Evolutionary conservation across 225 moss, liverwort and hornwort genomes (phyloP).

Genomic region (Ulota crispa): DNA sequence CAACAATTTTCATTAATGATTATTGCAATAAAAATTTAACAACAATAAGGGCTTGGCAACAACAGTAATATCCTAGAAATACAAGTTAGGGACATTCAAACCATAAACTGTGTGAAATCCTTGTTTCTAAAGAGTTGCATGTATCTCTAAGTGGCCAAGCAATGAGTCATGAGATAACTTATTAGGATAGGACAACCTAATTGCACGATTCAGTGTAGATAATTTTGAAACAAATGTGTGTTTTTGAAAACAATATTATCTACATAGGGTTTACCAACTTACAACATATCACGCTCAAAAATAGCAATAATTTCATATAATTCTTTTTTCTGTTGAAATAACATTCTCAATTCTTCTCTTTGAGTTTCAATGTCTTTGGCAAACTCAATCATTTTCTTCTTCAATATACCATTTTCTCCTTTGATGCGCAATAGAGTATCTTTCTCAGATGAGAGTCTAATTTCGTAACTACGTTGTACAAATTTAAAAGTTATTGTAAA

Average conservation of each 20-base stretch:
- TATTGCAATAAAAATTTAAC: no score
- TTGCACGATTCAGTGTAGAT: no score
- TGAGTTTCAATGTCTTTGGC: conserved; percentile 80
- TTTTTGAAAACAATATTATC: no score
- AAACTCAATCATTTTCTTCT: conserved; percentile 73
- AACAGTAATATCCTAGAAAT: no score
- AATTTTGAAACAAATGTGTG: not conserved
- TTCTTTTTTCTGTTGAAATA: conserved; percentile 89
- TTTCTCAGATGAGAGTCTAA: conserved; percentile 58
- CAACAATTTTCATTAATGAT: no score
- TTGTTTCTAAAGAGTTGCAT: no score
- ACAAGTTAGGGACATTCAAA: no score
- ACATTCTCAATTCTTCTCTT: conserved; percentile 62
- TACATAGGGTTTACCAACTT: not conserved
- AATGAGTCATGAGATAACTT: no score
- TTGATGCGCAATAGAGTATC: conserved; percentile 64
- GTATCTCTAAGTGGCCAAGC: no score
- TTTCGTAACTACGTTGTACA: conserved; percentile 53
- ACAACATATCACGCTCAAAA: conserved; percentile 78
- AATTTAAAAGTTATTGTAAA: not conserved
- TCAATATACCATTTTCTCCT: conserved; percentile 88
- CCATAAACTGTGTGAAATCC: no score
- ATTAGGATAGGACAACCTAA: no score
- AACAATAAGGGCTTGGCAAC: no score
- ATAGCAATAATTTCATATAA: conserved; percentile 78